Percentiles rank a stretch among this genome's conserved stretches.
phyloP scores from a whole-genome alignment of 176 grass and related monocot species.

The Phragmites australis region DNA sequence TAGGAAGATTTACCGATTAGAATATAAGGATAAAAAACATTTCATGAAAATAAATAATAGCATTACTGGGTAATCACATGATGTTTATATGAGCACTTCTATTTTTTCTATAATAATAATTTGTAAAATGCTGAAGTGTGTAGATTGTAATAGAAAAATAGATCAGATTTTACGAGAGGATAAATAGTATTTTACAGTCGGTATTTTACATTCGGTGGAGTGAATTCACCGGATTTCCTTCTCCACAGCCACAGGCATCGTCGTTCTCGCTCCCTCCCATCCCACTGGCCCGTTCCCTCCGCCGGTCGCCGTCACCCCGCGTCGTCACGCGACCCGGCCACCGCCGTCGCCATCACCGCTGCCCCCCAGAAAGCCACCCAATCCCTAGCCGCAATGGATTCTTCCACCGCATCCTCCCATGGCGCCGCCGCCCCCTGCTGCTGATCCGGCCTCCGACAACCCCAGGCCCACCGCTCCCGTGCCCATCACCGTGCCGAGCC shows the following conservation, averaged over 20 bases:
- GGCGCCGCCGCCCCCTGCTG: neutral
- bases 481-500: slow-evolving; percentile 27
- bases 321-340: neutral
- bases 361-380: neutral
- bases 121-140: no score
- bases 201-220: no score
- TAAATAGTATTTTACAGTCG: no score
- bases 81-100: no score
- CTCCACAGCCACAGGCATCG: neutral
- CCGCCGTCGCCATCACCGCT: slow-evolving; percentile 18
- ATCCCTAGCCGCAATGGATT: slow-evolving; percentile 22
- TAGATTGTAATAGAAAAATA: no score
- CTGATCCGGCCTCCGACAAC: neutral
- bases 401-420: neutral
- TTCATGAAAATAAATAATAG: no score
- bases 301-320: slow-evolving; percentile 30
- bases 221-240: no score
- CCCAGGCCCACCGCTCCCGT: neutral
- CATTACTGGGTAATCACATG: no score
- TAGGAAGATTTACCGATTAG: no score
- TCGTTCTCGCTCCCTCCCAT: neutral
- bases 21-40: no score
- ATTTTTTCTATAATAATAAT: no score
- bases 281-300: neutral
- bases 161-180: no score